Base-by-base conservation (phyloP, 2,329 filamentous ascomycete species). In the Epichloe glyceriae region DNA sequence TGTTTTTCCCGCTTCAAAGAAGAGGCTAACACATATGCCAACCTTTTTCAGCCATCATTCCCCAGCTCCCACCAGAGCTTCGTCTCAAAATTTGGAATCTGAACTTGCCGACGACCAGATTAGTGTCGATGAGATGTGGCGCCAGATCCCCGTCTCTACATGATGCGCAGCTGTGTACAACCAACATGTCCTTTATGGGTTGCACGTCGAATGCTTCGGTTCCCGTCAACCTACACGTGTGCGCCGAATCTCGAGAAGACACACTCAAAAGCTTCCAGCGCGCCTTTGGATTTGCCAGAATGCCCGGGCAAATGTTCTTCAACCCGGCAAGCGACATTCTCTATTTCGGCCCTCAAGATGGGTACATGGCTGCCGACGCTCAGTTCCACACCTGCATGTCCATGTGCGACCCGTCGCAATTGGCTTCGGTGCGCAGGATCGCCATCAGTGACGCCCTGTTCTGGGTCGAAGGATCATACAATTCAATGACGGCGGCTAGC, bases 51-150 rank as follows among this genome's bases (percentile, higher is more conserved):
- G 73, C 65, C 61, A 44, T 57, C 63, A 46, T 76, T 76, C 54
- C 53, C 17, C 60, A 58, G 41, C 70, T 76, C 1, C 73, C 73
- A 1, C 57, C 66, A 12, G 73, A 76, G 56, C 61, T 76, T 15
- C 70, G 73, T 11, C 61, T 74, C 22, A 70, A 66, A 50, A 72
- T 76, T 46, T 76, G 73, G 73, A 62, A 63, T 40, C 64, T 70
- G 55, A 74, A 67, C 56, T 60, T 73, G 17, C 69, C 71, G 0
- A 57, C 60, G 14, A 60, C 67, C 11, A 71, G 73, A 34, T 61
- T 76, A 46, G 68, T 76, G 26, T 65, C 70, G 2, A 60, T 74
- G 33, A 64, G 62, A 41, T 73, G 70, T 58, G 68, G 67, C 30
- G 60, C 62, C 38, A 58, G 59, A 14, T 62, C 62, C 35, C 54